Evolutionary conservation across 768 basidiomycete genomes (phyloP), one percentile per base, ranked within the genome.

Genomic region (Boletus sensibilis): DNA sequence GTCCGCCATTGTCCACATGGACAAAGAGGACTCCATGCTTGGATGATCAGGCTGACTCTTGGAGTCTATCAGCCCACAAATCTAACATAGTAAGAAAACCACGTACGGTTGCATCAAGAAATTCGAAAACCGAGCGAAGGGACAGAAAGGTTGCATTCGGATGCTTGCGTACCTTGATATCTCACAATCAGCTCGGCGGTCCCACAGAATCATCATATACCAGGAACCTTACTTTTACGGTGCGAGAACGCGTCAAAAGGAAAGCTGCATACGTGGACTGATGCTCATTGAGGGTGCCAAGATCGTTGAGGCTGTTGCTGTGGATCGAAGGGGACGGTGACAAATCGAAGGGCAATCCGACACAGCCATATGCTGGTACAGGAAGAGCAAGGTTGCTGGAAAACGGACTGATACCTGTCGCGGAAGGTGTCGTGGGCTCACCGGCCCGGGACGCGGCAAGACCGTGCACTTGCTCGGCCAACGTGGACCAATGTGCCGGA

Each of bases 1-100:
- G 21, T 80, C 75, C 41, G 72, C 72, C 27, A 78, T 49, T 8
- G 75, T 68, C 84, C 84, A 86, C 67, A 85, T 65, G 5, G 82
- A 76, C 27, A 72, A 65, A 18, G 82, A 79, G 0, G 59, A 53
- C 6, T 42, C 54, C 21, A 50, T 39, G 37, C 42, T n/a, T 2
- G 37, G 25, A 35, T n/a, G 51, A 39, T 61, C 58, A 21, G 51
- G 29, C 51, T 56, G 67, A 47, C 39, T 43, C 56, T 66, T 31
- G n/a, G 25, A 41, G 12, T 10, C 18, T 12, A 5, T 63, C 53
- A 70, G 59, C 50, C n/a, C 29, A 31, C n/a, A 14, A 23, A 51
- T 35, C 11, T 11, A 5, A 40, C 12, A 35, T 3, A 35, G 7
- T 16, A 46, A 29, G 21, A 34, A 42, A 20, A 11, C 9, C 33